Base-by-base conservation (phyloP, 371 early-diverging fungal genomes). In the Synchytrium microbalum region DNA sequence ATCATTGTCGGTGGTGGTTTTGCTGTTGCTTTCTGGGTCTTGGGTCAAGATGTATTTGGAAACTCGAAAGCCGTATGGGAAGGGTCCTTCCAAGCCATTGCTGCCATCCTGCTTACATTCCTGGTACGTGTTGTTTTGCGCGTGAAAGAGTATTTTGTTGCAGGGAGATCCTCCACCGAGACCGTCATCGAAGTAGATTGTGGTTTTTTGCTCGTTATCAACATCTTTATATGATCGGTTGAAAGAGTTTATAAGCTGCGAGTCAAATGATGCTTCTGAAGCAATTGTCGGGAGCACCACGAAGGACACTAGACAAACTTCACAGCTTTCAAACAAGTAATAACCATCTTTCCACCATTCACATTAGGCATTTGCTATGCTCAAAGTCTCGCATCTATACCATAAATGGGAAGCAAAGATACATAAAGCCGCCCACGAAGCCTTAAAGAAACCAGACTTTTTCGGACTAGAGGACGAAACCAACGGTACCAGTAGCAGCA, bases 321-420 rank as follows among this genome's bases (percentile, higher is more conserved):
- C n/a, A n/a, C n/a, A n/a, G n/a, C n/a, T n/a, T n/a, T n/a, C n/a
- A n/a, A n/a, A n/a, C n/a, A n/a, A n/a, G n/a, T n/a, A n/a, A n/a
- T n/a, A n/a, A n/a, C n/a, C n/a, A n/a, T n/a, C n/a, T n/a, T n/a
- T n/a, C n/a, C n/a, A n/a, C n/a, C n/a, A n/a, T n/a, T n/a, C n/a
- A n/a, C n/a, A n/a, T n/a, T n/a, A n/a, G n/a, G n/a, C 46, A 58
- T 63, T 63, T 28, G 53, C 58, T n/a, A 63, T 63, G 63, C 53
- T 63, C 32, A 24, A 30, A 2, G 51, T 63, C 10, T 32, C 26
- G 29, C 26, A 23, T 46, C 28, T 58, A 38, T 53, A 68, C 27
- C 26, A 24, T 14, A 67, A 67, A 25, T 67, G 67, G 67, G 66
- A 67, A 51, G 29, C 58, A 24, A 56, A 64, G 60, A 63, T 67